Conservation (phyloP, 805 yeast species). For the Wickerhamia fluorescens region DNA sequence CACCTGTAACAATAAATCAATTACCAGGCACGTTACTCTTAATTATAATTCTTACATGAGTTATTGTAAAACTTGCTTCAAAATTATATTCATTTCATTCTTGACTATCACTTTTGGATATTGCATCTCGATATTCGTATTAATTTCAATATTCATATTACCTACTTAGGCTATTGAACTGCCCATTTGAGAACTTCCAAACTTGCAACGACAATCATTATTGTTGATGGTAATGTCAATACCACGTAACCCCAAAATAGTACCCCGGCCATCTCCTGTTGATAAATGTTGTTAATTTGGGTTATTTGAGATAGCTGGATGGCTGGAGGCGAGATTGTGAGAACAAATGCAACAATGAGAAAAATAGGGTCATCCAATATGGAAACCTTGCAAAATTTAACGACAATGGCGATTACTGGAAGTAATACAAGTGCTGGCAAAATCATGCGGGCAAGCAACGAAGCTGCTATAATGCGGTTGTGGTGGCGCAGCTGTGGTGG, state of each 20-base stretch:
- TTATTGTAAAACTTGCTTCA: too few species aligned
- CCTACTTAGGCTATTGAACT: conserved; percentile 1
- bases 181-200: conserved; percentile 44
- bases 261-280: conserved; percentile 77
- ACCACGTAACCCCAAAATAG: conserved; percentile 78
- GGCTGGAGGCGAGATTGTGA: conserved; percentile 78
- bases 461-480: conserved; percentile 56
- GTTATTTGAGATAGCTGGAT: conserved; percentile 78
- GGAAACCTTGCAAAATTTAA: conserved; percentile 56
- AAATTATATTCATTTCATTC: too few species aligned
- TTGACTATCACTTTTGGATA: too few species aligned
- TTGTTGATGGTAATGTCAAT: conserved; percentile 69
- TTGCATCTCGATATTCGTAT: too few species aligned
- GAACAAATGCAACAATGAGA: conserved; percentile 64
- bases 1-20: too few species aligned
- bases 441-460: conserved; percentile 72
- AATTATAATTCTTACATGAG: too few species aligned
- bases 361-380: conserved; percentile 79
- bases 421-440: conserved; percentile 61
- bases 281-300: conserved; percentile 67
- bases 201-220: conserved; percentile 61
- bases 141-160: too few species aligned
- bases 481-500: conserved; percentile 62
- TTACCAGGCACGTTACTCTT: too few species aligned
- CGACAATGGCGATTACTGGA: conserved; percentile 60